Evolutionary conservation across 148 eudicot species (phyloP).

Genomic region (Rhododendron simsii): DNA sequence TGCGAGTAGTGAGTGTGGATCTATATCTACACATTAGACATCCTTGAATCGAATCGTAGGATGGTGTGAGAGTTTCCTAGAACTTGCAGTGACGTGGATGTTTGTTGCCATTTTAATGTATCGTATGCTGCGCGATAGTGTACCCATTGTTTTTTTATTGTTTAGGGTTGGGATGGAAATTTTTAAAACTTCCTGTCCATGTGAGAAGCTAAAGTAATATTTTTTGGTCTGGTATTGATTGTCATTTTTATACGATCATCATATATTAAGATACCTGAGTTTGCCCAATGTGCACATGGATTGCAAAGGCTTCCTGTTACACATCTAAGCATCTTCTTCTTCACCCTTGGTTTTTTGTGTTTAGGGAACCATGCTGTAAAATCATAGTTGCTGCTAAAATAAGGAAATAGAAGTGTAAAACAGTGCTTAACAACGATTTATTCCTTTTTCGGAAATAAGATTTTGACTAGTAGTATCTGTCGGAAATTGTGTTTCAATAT

Average conservation of each 20-base stretch:
- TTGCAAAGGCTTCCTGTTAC: not conserved
- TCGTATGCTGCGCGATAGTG: not conserved
- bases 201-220: not conserved
- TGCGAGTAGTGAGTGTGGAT: not conserved
- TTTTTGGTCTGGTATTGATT: not conserved
- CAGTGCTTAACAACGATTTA: not conserved
- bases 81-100: not conserved
- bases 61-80: not conserved
- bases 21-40: not conserved
- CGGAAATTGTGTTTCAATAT: not conserved
- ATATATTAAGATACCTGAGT: not conserved
- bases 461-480: not conserved
- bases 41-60: not conserved
- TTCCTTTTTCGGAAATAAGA: not conserved
- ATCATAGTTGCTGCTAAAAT: not conserved
- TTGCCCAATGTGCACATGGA: not conserved
- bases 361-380: not conserved
- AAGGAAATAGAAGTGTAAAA: not conserved
- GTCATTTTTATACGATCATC: not conserved
- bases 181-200: not conserved
- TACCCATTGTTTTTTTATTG: not conserved
- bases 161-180: not conserved
- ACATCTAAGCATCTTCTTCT: not conserved
- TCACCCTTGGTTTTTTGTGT: not conserved
- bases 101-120: not conserved